phyloP scores from a whole-genome alignment of 768 basidiomycete species.

The Leccinum imitatum region DNA sequence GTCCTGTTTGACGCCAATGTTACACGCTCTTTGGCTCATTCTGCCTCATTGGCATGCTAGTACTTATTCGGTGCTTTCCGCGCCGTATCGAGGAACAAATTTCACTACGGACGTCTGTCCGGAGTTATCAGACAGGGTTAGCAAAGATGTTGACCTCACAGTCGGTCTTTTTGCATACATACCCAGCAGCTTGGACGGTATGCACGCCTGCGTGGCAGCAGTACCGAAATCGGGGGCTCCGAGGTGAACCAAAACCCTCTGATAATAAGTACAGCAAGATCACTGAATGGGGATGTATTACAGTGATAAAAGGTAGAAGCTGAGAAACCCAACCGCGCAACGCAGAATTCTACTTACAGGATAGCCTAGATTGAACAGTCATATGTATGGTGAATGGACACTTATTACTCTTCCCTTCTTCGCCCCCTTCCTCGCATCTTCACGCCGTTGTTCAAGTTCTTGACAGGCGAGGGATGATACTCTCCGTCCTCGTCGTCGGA shows the following conservation, averaged over 20 bases:
- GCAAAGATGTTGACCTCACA: too few relatives aligned
- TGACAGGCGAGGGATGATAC: slow-evolving; percentile 47
- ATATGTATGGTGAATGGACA: background rate
- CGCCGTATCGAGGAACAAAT: too few relatives aligned
- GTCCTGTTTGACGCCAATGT: too few relatives aligned
- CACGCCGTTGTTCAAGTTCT: slow-evolving; percentile 34
- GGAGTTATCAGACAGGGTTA: too few relatives aligned
- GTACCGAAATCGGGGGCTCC: background rate
- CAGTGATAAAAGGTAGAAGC: background rate
- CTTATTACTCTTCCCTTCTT: slow-evolving; percentile 16
- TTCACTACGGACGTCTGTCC: too few relatives aligned
- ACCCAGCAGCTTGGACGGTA: background rate
- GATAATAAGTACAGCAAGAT: background rate
- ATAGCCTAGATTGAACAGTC: background rate
- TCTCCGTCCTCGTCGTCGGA: slow-evolving; percentile 45
- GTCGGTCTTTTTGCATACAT: too few relatives aligned
- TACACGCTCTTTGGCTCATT: too few relatives aligned
- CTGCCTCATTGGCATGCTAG: too few relatives aligned
- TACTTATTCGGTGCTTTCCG: too few relatives aligned
- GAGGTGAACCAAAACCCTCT: background rate
- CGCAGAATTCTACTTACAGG: background rate
- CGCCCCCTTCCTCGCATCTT: slow-evolving; percentile 43
- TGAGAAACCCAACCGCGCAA: background rate
- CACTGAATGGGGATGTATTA: background rate
- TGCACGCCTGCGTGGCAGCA: background rate